phyloP scores from a whole-genome alignment of 768 basidiomycete species.

The Cystobasidiopsis lactophilus region DNA sequence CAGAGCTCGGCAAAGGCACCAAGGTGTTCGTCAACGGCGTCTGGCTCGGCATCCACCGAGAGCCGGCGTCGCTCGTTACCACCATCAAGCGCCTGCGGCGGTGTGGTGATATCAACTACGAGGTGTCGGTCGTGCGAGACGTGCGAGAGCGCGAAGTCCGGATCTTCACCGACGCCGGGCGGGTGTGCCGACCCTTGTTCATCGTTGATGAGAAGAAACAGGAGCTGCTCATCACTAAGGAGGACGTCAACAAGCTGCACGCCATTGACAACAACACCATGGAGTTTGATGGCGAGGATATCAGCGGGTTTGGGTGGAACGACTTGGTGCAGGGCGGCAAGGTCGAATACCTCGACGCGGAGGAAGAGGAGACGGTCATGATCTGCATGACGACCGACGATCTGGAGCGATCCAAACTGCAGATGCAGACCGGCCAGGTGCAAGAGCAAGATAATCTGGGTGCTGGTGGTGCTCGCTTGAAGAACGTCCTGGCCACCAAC shows the following conservation, averaged over 20 bases:
- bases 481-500: constrained; percentile 45
- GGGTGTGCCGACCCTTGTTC: constrained; percentile 89
- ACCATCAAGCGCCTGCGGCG: constrained; percentile 79
- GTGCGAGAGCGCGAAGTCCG: constrained; percentile 87
- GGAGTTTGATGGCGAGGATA: constrained; percentile 21
- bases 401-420: constrained; percentile 58
- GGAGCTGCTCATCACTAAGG: constrained; percentile 48
- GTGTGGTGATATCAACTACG: constrained; percentile 83
- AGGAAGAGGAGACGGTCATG: constrained; percentile 99
- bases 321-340: constrained; percentile 65
- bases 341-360: constrained; percentile 84
- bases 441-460: constrained; percentile 36
- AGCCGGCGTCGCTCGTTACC: constrained; percentile 73
- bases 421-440: constrained; percentile 28
- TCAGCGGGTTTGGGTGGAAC: constrained; percentile 48
- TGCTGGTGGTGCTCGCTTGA: constrained; percentile 71
- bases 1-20: constrained; percentile 31
- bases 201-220: constrained; percentile 65
- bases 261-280: constrained; percentile 58
- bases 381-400: constrained; percentile 98
- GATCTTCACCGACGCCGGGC: constrained; percentile 86
- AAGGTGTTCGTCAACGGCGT: constrained; percentile 99
- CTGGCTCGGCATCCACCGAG: constrained; percentile 97
- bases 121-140: constrained; percentile 92
- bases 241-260: constrained; percentile 51